These are phyloP conservation scores for Rhodotorula sp. DNA, from an alignment of 1,284 basidiomycete species.

Conservation along the genomic window DNA sequence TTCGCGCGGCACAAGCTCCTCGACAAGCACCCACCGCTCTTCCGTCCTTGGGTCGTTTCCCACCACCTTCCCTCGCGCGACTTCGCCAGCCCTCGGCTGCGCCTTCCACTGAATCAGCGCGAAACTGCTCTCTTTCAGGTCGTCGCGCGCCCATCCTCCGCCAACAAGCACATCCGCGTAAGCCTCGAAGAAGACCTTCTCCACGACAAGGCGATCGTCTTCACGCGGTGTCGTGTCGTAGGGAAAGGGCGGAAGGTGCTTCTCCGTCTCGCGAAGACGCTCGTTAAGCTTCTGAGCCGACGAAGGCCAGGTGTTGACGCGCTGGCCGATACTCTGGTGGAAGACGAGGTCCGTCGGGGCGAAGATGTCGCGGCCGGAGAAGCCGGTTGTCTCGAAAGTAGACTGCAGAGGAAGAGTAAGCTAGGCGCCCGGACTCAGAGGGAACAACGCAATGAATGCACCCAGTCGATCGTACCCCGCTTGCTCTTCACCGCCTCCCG, in stretches of 20 bases:
- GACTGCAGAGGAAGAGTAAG: not conserved
- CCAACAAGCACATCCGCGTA: slow-evolving; percentile 45
- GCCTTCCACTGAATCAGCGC: slow-evolving; percentile 44
- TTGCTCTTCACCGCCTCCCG: slow-evolving; percentile 21
- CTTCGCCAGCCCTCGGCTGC: slow-evolving; percentile 25
- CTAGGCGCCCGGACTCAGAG: too few species aligned
- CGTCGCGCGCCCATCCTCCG: slow-evolving; percentile 45
- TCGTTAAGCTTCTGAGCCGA: slow-evolving; percentile 24
- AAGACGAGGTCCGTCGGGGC: slow-evolving; percentile 43
- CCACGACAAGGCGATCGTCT: slow-evolving; percentile 37
- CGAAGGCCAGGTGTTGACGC: slow-evolving; percentile 30
- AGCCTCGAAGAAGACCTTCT: slow-evolving; percentile 45
- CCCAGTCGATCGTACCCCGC: slow-evolving; percentile 45
- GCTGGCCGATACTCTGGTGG: slow-evolving; percentile 34
- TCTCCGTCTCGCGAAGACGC: slow-evolving; percentile 37
- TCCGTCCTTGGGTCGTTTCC: slow-evolving; percentile 32
- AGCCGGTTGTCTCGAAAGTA: slow-evolving; percentile 43
- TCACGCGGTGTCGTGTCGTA: slow-evolving; percentile 44
- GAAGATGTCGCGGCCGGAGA: slow-evolving; percentile 43
- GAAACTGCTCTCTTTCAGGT: slow-evolving; percentile 45
- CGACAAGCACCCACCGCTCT: slow-evolving; percentile 44
- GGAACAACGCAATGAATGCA: not conserved
- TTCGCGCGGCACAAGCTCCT: slow-evolving; percentile 45
- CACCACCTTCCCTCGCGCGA: not conserved
- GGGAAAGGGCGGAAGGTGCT: slow-evolving; percentile 40